Evolutionary conservation across 495 filamentous ascomycete genomes (phyloP), one percentile per base, ranked within the genome.

Genomic region (Aspergillus nidulans): DNA sequence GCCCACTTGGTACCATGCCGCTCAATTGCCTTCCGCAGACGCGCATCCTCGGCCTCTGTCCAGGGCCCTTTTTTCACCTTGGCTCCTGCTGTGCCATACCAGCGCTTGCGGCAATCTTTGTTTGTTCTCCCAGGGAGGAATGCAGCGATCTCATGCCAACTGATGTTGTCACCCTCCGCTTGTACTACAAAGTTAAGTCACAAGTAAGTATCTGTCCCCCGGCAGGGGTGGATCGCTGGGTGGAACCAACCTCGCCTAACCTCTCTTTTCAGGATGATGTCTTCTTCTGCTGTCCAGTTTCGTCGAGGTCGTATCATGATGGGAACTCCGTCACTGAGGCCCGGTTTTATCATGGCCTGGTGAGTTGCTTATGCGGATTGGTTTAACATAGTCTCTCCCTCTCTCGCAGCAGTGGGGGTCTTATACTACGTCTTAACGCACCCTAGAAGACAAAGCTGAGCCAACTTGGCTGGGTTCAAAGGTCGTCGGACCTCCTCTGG

Each of bases 1-100:
- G 44, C 52, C 52, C 52, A 54, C 41, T 46, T 44, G n/a, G 52
- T 54, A 1, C 52, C 52, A 30, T 54, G 34, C 2, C 44, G 52
- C 24, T 44, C 52, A 46, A 46, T 46, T 6, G 41, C 52, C 21
- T 26, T 39, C 3, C 52, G 52, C 20, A 54, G n/a, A 0, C 52
- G 36, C 18, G 46, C 42, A 30, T 54, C 42, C 41, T 54, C 42
- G 24, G 30, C 41, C 23, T 44, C 28, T 6, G 52, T 38, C 42
- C 52, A 46, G 1, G 47, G 30, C 4, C 47, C 47, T 15, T 49
- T 49, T 21, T 25, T 49, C 2, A 49, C 47, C 8, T 49, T 49
- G 10, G 47, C 47, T 2, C 32, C 47, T 49, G 47, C 47, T 7
- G 47, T 49, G 24, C 47, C 47, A 25, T 49, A 49, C 47, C 47